A percentile compares a stretch with the other conserved stretches of the same genome.
phyloP scores from a whole-genome alignment of 257 asterid species.

The Scutellaria baicalensis region DNA sequence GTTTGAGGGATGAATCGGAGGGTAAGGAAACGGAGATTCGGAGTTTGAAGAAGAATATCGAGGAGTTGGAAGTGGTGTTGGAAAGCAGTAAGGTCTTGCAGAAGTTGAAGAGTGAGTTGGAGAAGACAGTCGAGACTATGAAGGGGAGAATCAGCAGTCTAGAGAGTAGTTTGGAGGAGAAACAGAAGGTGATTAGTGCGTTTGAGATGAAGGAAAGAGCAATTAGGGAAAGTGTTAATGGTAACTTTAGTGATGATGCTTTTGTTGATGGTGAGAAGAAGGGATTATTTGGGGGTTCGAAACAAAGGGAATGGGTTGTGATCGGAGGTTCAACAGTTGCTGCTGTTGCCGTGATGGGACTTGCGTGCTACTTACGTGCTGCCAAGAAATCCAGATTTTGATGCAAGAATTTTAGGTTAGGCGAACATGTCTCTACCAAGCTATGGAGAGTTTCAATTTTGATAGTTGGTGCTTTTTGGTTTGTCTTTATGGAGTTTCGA shows the following conservation, averaged over 20 bases:
- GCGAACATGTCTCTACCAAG: slow-evolving; percentile 23
- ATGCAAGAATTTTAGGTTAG: slow-evolving; percentile 29
- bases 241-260: slow-evolving; percentile 16
- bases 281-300: slow-evolving; percentile 19
- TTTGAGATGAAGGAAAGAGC: slow-evolving; percentile 25
- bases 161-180: slow-evolving; percentile 43
- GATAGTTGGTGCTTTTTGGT: slow-evolving; percentile 28
- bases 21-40: slow-evolving; percentile 41
- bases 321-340: slow-evolving; percentile 43
- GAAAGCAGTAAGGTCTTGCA: slow-evolving; percentile 25
- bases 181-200: slow-evolving; percentile 35
- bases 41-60: slow-evolving; percentile 35
- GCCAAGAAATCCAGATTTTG: slow-evolving; percentile 24
- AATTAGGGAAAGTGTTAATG: slow-evolving; percentile 17
- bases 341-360: slow-evolving; percentile 40
- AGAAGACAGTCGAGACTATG: slow-evolving; percentile 32
- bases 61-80: slow-evolving; percentile 33
- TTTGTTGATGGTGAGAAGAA: slow-evolving; percentile 18
- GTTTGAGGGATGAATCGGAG: slow-evolving; percentile 30
- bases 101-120: slow-evolving; percentile 27
- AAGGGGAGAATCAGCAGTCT: slow-evolving; percentile 30
- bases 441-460: slow-evolving; percentile 42
- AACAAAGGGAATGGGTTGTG: slow-evolving; percentile 35
- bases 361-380: slow-evolving; percentile 36
- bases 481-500: slow-evolving; percentile 24